These are phyloP conservation scores for Cryoendolithus antarcticus DNA, from an alignment of 2,329 filamentous ascomycete species.

Conservation along the genomic window DNA sequence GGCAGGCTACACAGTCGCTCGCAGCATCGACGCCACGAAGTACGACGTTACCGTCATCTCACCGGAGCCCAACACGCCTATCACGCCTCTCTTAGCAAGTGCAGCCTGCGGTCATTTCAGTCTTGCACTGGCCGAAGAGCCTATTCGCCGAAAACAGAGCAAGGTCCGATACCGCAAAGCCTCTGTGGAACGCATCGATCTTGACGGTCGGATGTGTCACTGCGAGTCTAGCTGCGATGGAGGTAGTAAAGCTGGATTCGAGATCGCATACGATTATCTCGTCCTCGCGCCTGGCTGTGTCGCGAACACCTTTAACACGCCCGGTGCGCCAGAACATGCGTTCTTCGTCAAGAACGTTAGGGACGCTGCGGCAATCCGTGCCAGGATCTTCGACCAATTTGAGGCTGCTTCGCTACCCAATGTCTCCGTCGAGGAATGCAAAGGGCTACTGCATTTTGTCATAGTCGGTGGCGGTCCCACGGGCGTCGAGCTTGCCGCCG, in stretches of 20 bases:
- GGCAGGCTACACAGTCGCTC: slow-evolving; percentile 28
- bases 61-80: slow-evolving; percentile 30
- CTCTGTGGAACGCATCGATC: slow-evolving; percentile 27
- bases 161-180: slow-evolving; percentile 26
- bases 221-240: slow-evolving; percentile 24
- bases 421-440: slow-evolving; percentile 75
- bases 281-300: slow-evolving; percentile 31
- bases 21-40: slow-evolving; percentile 23
- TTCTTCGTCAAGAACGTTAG: too few relatives aligned
- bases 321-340: slow-evolving; percentile 18
- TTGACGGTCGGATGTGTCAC: slow-evolving; percentile 21
- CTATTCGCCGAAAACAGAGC: slow-evolving; percentile 27
- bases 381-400: slow-evolving; percentile 70
- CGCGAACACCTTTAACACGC: slow-evolving; percentile 29
- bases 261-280: slow-evolving; percentile 31
- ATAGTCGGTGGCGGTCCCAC: slow-evolving; percentile 90
- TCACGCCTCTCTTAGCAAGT: slow-evolving; percentile 34
- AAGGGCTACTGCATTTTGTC: slow-evolving; percentile 84
- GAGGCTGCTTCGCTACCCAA: slow-evolving; percentile 85
- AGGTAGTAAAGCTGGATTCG: slow-evolving; percentile 21
- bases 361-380: too few relatives aligned
- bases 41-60: slow-evolving; percentile 32
- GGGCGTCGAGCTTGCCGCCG: slow-evolving; percentile 93
- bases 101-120: slow-evolving; percentile 35
- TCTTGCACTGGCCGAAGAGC: slow-evolving; percentile 34